A percentile compares a stretch with the other conserved stretches of the same genome.
Conservation (phyloP, 345 rosid genomes). For the Theobroma cacao region DNA sequence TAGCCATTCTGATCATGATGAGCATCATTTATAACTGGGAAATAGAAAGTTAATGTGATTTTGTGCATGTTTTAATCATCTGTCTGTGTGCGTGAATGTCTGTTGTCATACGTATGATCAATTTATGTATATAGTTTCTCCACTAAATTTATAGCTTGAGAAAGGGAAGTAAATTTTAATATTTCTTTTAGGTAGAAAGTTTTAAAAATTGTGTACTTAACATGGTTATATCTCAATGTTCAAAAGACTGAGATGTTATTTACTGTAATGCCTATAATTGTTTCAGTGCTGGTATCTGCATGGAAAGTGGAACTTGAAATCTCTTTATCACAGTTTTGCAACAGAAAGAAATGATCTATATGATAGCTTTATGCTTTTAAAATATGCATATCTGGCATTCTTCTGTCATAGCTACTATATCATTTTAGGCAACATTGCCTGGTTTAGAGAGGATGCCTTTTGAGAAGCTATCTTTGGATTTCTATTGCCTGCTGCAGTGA, state of each 20-base stretch:
- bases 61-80: not conserved
- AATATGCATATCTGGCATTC: not conserved
- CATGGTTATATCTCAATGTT: not conserved
- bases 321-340: not conserved
- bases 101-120: not conserved
- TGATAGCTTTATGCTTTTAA: not conserved
- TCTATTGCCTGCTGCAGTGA: not conserved
- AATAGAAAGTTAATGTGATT: not conserved
- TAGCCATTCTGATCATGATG: not conserved
- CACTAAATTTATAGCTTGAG: not conserved
- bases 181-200: not conserved
- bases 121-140: not conserved
- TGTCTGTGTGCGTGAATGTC: not conserved
- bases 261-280: not conserved
- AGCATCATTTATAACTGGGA: not conserved
- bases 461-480: not conserved
- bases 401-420: not conserved
- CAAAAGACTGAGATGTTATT: not conserved
- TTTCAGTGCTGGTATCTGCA: not conserved
- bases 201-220: not conserved
- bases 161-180: not conserved
- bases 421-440: slow-evolving; percentile 2
- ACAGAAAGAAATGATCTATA: not conserved
- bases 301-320: not conserved
- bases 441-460: not conserved